Evolutionary conservation across 768 basidiomycete genomes (phyloP), one percentile per base, ranked within the genome.

Genomic region (Kwoniella dejecticola): DNA sequence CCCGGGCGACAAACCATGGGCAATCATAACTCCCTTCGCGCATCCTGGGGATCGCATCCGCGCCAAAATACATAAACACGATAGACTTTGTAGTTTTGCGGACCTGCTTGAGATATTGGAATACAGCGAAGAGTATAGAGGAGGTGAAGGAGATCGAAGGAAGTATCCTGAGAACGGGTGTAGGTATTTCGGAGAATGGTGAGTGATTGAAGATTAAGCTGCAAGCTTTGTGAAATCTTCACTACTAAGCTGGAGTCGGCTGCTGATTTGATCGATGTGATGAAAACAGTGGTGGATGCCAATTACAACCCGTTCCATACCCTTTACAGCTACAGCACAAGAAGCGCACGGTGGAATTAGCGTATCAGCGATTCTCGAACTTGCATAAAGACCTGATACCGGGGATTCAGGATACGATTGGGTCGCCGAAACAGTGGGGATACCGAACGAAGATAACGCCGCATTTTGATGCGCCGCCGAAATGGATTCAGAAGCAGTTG

Each of bases 401-500:
- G 7, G 53, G 77, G 0, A 86, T 92, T 19, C 83, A 83, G 38
- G 79, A 86, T 0, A 96, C 93, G 0, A 86, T 92, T 6, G 84
- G 86, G n/a, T 92, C 90, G 0, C 96, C 95, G 0, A 82, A 90
- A 49, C 86, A 94, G 55, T 97, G 95, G 76, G 85, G 83, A 52
- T 99, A 99, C 77, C 86, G 95, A 30, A 99, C 96, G 1, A 99
- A 99, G 80, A 87, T 99, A 54, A 97, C 96, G 0, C 96, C 96
- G 0, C 96, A 99, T 76, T 98, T 98, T 63, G 90, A 93, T 23
- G 84, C 87, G 0, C 87, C 91, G 21, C 74, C 69, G 1, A 73
- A 69, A 55, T 55, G 49, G 80, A 82, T 61, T 86, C 58, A 67
- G 33, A 57, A 58, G 5, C 53, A 44, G 27, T 26, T 68, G 63